These are phyloP conservation scores for Aspergillus sclerotiicarbonarius DNA, from an alignment of 495 filamentous ascomycete genomes.

Conservation along the genomic window DNA sequence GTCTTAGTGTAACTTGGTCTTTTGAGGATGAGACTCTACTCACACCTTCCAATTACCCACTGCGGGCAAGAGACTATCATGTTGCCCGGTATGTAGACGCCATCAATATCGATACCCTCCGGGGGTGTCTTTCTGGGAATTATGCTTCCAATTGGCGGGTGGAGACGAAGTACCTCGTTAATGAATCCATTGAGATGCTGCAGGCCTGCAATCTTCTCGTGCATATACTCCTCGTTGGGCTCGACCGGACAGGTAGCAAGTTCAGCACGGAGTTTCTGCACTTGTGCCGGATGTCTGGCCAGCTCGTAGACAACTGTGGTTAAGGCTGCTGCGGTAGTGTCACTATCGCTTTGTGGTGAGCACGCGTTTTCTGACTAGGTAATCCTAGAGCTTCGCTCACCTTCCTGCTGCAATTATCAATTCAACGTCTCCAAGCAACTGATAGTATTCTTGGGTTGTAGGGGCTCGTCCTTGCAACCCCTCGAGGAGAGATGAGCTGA, in stretches of 20 bases:
- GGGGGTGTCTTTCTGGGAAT: conserved; percentile 38
- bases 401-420: conserved; percentile 34
- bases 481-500: conserved; percentile 25
- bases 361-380: neutral
- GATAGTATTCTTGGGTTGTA: conserved; percentile 16
- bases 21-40: neutral
- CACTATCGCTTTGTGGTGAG: conserved; percentile 24
- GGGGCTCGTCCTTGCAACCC: conserved; percentile 15
- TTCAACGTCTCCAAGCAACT: conserved; percentile 27
- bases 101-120: conserved; percentile 44
- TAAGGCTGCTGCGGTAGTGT: conserved; percentile 39
- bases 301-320: conserved; percentile 39
- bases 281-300: conserved; percentile 21
- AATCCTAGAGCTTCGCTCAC: conserved; percentile 7
- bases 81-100: conserved; percentile 39
- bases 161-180: conserved; percentile 49
- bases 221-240: neutral
- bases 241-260: conserved; percentile 9
- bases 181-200: conserved; percentile 46
- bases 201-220: conserved; percentile 21
- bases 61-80: conserved; percentile 34
- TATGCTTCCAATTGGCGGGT: conserved; percentile 40
- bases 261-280: conserved; percentile 25
- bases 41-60: conserved; percentile 30
- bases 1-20: too few relatives aligned